phyloP scores from a whole-genome alignment of 352 stramenopile species.

The Blastocystis sp. region DNA sequence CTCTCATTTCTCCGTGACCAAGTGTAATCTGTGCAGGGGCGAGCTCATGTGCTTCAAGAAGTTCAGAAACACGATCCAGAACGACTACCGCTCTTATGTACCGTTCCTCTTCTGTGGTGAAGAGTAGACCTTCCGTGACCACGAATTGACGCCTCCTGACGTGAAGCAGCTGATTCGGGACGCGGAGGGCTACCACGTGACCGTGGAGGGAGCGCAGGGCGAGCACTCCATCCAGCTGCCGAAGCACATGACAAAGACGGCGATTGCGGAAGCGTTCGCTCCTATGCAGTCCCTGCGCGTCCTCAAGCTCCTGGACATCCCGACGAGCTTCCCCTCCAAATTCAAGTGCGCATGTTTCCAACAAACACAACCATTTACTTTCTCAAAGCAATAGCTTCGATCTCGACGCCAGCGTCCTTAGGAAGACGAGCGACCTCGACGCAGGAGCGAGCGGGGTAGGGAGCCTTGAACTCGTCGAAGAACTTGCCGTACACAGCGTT shows the following conservation, averaged over 20 bases:
- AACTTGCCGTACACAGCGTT: slow-evolving; percentile 68
- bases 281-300: slow-evolving; percentile 1
- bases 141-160: slow-evolving; percentile 5
- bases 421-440: slow-evolving; percentile 74
- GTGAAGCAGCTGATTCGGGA: slow-evolving; percentile 19
- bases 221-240: neutral
- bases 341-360: slow-evolving; percentile 39
- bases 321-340: slow-evolving; percentile 32
- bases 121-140: slow-evolving; percentile 16
- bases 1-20: slow-evolving; percentile 1
- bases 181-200: neutral
- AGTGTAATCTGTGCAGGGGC: slow-evolving; percentile 58
- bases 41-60: slow-evolving; percentile 55
- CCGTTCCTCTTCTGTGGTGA: neutral
- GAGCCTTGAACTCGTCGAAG: slow-evolving; percentile 69
- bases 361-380: slow-evolving; percentile 52
- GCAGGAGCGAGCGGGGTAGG: slow-evolving; percentile 72
- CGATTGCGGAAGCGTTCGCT: neutral
- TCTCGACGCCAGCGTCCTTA: slow-evolving; percentile 71
- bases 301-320: slow-evolving; percentile 55
- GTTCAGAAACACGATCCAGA: slow-evolving; percentile 23
- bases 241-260: neutral
- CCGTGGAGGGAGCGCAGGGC: neutral
- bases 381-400: slow-evolving; percentile 74
- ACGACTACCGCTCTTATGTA: slow-evolving; percentile 31